Evolutionary conservation across 441 rosid species (phyloP).

Genomic region (Erysimum cheiri): DNA sequence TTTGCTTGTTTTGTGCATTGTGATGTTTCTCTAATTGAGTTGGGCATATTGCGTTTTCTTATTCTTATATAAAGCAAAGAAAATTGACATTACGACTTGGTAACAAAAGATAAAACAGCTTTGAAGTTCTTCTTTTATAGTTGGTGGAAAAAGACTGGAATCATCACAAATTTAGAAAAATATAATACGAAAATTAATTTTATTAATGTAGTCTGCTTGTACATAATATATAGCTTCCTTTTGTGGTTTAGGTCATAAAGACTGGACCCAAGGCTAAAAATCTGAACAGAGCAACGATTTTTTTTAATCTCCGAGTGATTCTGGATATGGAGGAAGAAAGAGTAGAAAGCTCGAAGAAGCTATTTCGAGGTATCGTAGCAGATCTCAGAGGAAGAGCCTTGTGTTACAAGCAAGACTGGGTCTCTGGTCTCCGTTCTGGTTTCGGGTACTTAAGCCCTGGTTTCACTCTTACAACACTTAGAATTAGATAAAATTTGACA

Average conservation of each 20-base stretch:
- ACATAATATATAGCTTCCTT: constrained; percentile 22
- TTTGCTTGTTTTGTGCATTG: constrained; percentile 33
- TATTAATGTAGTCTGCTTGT: constrained; percentile 4
- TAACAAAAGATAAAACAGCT: constrained; percentile 12
- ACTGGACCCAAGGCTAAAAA: neutral
- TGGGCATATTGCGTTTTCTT: constrained; percentile 39
- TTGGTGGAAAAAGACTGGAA: constrained; percentile 18
- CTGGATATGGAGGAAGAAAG: constrained; percentile 37
- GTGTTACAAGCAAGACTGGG: constrained; percentile 83
- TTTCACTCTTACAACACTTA: constrained; percentile 1
- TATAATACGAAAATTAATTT: neutral
- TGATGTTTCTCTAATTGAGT: constrained; percentile 40
- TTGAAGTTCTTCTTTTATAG: constrained; percentile 15
- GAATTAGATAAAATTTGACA: neutral
- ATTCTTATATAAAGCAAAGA: neutral
- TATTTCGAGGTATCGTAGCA: constrained; percentile 61
- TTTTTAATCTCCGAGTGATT: constrained; percentile 7
- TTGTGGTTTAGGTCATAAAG: constrained; percentile 22
- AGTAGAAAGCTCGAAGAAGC: constrained; percentile 52
- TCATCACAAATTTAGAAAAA: constrained; percentile 5
- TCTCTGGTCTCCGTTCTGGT: constrained; percentile 56
- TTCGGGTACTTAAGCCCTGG: constrained; percentile 48
- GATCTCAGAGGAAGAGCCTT: constrained; percentile 70
- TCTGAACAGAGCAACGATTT: constrained; percentile 24
- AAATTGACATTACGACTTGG: constrained; percentile 24